Conservation (phyloP, 345 rosid species). For the Eucalyptus leucophloia region DNA sequence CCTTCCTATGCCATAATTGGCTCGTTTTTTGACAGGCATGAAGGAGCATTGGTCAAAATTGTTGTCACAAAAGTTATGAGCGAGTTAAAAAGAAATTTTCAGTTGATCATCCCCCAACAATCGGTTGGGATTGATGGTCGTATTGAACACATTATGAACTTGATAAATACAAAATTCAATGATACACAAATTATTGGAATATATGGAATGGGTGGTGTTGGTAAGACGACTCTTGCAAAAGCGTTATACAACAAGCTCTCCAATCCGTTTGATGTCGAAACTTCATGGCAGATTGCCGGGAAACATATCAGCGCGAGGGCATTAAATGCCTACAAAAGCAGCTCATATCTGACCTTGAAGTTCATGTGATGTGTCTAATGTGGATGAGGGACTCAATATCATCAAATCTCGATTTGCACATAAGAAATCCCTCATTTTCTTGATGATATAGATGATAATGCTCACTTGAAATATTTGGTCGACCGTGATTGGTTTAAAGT, state of each 20-base stretch:
- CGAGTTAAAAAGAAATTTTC: background rate
- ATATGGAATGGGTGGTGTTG: background rate
- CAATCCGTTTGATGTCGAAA: fast-evolving
- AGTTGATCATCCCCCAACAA: background rate
- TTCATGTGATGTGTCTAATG: background rate
- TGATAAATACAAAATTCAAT: background rate
- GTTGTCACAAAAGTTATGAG: background rate
- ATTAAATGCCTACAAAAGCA: background rate
- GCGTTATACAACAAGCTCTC: background rate
- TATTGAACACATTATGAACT: background rate
- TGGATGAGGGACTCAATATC: background rate
- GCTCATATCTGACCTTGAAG: background rate
- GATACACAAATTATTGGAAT: background rate
- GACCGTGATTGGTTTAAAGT: background rate
- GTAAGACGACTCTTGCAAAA: background rate
- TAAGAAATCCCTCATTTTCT: background rate
- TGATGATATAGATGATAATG: background rate
- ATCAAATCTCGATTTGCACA: background rate
- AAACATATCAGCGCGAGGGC: background rate
- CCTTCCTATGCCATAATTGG: background rate
- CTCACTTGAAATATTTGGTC: background rate
- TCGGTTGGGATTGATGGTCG: background rate
- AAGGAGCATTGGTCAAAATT: background rate
- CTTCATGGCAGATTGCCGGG: background rate
- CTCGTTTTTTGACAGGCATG: background rate